phyloP scores from a whole-genome alignment of 345 rosid genomes.

The Eucalyptus sp. region DNA sequence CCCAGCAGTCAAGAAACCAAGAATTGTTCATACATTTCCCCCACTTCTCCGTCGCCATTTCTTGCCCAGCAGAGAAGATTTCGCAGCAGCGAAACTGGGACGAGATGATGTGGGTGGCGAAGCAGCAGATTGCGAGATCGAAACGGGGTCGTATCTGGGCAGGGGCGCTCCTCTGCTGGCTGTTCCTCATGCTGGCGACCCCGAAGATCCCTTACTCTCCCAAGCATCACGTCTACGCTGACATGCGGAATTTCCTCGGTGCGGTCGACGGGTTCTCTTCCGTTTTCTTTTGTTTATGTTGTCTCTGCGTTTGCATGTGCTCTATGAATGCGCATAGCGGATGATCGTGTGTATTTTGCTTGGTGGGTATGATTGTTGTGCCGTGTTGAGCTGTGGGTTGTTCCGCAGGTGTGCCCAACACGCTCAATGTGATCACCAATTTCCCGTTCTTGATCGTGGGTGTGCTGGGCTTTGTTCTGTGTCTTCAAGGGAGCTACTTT shows the following conservation, averaged over 20 bases:
- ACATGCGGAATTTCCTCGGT: constrained; percentile 86
- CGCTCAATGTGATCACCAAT: constrained; percentile 76
- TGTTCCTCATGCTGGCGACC: constrained; percentile 47
- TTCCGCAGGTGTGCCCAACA: constrained; percentile 68
- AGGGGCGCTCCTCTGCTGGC: constrained; percentile 45
- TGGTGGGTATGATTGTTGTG: not conserved
- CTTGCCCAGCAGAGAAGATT: not conserved
- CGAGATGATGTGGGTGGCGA: constrained; percentile 25
- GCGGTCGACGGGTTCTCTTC: not conserved
- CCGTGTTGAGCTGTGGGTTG: constrained; percentile 6
- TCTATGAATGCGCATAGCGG: not conserved
- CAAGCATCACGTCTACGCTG: constrained; percentile 44
- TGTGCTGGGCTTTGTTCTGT: constrained; percentile 63
- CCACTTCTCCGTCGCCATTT: not conserved
- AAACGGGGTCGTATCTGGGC: constrained; percentile 28
- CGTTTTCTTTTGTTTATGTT: not conserved
- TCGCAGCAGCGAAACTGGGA: not conserved
- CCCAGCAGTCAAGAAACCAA: not conserved
- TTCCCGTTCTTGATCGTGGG: constrained; percentile 81
- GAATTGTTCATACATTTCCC: not conserved
- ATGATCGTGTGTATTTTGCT: not conserved
- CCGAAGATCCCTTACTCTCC: constrained; percentile 55
- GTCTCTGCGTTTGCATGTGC: not conserved
- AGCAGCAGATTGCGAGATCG: constrained; percentile 37
- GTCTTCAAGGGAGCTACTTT: constrained; percentile 56